phyloP scores from a whole-genome alignment of 208 protist species.

The Phytomonas sp. region DNA sequence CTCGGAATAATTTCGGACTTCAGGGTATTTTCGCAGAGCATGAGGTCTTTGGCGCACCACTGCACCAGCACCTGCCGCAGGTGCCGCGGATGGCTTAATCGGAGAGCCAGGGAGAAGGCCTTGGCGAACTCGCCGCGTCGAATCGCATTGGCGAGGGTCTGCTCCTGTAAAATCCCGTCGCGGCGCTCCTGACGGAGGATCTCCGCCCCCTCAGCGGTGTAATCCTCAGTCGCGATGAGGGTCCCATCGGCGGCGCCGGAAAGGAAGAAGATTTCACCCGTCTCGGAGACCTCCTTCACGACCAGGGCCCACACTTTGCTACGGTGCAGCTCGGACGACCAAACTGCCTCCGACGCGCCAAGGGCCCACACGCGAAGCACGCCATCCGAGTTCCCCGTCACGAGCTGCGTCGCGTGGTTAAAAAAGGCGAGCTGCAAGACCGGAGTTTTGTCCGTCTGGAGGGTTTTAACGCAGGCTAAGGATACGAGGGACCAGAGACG shows the following conservation, averaged over 20 bases:
- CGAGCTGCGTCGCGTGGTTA: conserved; percentile 79
- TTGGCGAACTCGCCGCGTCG: conserved; percentile 65
- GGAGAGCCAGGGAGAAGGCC: conserved; percentile 75
- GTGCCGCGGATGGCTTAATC: conserved; percentile 82
- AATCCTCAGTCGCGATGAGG: conserved; percentile 81
- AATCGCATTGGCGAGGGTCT: conserved; percentile 78
- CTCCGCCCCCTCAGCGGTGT: conserved; percentile 80
- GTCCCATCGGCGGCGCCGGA: conserved; percentile 83
- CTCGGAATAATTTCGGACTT: conserved; percentile 41
- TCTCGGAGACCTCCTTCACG: conserved; percentile 33
- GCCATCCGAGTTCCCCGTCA: conserved; percentile 79
- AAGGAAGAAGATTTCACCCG: conserved; percentile 43
- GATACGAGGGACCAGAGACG: conserved; percentile 83
- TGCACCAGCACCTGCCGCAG: conserved; percentile 71
- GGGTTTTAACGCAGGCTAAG: conserved; percentile 71
- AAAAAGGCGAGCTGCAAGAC: conserved; percentile 85
- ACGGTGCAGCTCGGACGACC: conserved; percentile 67
- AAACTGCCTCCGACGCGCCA: conserved; percentile 64
- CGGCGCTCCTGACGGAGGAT: conserved; percentile 52
- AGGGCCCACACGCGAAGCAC: conserved; percentile 90
- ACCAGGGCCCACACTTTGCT: conserved; percentile 81
- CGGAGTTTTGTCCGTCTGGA: conserved; percentile 70
- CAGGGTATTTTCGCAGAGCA: conserved; percentile 55
- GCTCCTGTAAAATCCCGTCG: conserved; percentile 69
- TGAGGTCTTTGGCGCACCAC: conserved; percentile 53